Evolutionary conservation across 192 early-diverging fungal species (phyloP).

Genomic region (Coemansia sp.): DNA sequence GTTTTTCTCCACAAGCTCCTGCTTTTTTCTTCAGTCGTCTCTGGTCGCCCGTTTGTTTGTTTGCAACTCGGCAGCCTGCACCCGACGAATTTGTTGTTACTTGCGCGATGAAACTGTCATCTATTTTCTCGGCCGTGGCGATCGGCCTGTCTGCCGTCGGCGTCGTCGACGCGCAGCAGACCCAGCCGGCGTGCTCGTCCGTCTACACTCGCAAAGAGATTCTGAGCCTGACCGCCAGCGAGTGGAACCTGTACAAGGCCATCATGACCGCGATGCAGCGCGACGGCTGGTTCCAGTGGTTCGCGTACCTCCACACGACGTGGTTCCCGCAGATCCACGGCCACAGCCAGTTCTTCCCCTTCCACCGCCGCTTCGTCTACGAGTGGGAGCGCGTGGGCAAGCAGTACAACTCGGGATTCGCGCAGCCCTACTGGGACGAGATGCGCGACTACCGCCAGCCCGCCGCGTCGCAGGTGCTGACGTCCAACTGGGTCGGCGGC

Average conservation of each 20-base stretch:
- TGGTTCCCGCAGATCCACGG: slow-evolving; percentile 49
- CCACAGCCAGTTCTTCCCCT: slow-evolving; percentile 53
- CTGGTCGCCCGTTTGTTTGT: neutral
- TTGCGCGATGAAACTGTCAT: slow-evolving; percentile 30
- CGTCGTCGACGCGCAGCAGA: slow-evolving; percentile 31
- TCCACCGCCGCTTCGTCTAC: slow-evolving; percentile 52
- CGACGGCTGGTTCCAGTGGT: slow-evolving; percentile 49
- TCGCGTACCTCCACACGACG: slow-evolving; percentile 34
- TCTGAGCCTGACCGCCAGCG: slow-evolving; percentile 30
- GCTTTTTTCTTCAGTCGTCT: neutral
- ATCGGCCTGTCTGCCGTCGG: slow-evolving; percentile 28
- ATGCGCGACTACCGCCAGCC: slow-evolving; percentile 47
- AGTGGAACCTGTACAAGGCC: slow-evolving; percentile 22
- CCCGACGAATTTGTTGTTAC: neutral
- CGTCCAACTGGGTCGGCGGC: slow-evolving; percentile 47
- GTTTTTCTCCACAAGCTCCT: neutral
- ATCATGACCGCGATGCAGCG: slow-evolving; percentile 40
- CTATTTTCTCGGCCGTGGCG: slow-evolving; percentile 20
- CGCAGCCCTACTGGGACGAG: slow-evolving; percentile 55
- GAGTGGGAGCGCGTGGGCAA: slow-evolving; percentile 50
- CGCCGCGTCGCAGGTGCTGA: slow-evolving; percentile 31
- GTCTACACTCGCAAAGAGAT: slow-evolving; percentile 48
- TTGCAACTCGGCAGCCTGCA: neutral
- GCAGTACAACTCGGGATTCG: slow-evolving; percentile 28
- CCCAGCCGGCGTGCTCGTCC: slow-evolving; percentile 35